Conservation (phyloP, 78 protist species). For the Thecamonas trahens region DNA sequence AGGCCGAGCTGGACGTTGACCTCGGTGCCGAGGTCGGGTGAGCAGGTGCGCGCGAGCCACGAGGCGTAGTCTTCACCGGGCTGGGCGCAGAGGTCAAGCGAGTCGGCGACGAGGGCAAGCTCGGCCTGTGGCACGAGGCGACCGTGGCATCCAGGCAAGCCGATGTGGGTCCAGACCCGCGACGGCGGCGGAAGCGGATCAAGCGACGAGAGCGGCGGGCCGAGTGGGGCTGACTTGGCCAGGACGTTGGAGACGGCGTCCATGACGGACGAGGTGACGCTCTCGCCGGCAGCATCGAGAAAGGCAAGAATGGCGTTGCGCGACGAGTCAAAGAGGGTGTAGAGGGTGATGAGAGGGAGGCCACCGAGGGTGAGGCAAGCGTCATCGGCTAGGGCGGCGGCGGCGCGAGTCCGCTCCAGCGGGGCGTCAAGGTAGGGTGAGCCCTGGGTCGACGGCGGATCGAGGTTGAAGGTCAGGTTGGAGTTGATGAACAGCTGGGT, state of each 20-base stretch:
- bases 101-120: neutral
- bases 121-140: neutral
- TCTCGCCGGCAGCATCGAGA: neutral
- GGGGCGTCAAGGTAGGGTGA: no score
- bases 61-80: neutral
- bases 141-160: neutral
- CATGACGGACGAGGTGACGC: neutral
- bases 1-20: conserved; percentile 7
- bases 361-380: no score
- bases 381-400: neutral
- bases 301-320: neutral
- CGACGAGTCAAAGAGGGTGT: conserved; percentile 7
- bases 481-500: no score
- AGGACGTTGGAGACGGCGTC: conserved; percentile 2
- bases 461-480: no score
- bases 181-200: no score
- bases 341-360: conserved; percentile 10
- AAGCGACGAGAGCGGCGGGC: neutral
- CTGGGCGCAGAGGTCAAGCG: neutral
- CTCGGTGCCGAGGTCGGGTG: neutral
- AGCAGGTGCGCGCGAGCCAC: neutral
- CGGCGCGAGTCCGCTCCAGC: no score
- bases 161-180: neutral
- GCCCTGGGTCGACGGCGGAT: no score
- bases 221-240: no score